Base-by-base conservation (phyloP, 441 rosid genomes). In the Raphanus hybrid region DNA sequence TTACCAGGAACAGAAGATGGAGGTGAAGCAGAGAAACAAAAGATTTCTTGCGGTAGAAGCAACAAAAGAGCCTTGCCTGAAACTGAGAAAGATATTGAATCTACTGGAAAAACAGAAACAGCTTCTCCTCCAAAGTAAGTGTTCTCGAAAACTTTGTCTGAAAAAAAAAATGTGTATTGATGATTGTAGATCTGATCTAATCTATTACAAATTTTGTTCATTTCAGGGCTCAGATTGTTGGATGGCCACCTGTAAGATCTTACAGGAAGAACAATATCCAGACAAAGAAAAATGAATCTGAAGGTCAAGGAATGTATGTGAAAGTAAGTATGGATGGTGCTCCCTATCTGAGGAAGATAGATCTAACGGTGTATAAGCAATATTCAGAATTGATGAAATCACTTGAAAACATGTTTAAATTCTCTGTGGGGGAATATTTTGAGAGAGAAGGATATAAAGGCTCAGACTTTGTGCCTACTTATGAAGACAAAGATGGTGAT, bases 401-500 rank as follows among this genome's bases (percentile, higher is more conserved):
- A 62, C 74, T 91, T 72, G 92, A 94, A 83, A 88, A 74, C 85
- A 90, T 94, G 98, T 92, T 94, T 86, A 92, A 84, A 78, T 75
- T 88, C 86, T 85, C 87, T 77, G 82, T 88, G 52, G 96, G 95
- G 41, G 75, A 80, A 29, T 80, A 80, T 68, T 76, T 63, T 27
- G 94, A 88, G 55, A 89, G 98, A 78, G 96, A 92, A 85, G 97
- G 97, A 57, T 92, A 92, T 73, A 88, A 86, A 82, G 97, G 94
- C 32, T 94, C 98, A 63, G 97, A 90, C 43, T 88, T 82, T 80
- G 92, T 80, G 8, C 98, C 96, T n/a, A 92, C 98, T 68, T 94
- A 94, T 70, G 96, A 94, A 82, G 98, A 94, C 75, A 94, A 92
- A 81, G 98, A 94, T 73, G 92, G 98, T 41, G 98, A 94, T 75